A percentile compares a stretch with the other conserved stretches of the same genome.
Evolutionary conservation across 192 early-diverging fungal genomes (phyloP).

Genomic region (Dissophora ornata): DNA sequence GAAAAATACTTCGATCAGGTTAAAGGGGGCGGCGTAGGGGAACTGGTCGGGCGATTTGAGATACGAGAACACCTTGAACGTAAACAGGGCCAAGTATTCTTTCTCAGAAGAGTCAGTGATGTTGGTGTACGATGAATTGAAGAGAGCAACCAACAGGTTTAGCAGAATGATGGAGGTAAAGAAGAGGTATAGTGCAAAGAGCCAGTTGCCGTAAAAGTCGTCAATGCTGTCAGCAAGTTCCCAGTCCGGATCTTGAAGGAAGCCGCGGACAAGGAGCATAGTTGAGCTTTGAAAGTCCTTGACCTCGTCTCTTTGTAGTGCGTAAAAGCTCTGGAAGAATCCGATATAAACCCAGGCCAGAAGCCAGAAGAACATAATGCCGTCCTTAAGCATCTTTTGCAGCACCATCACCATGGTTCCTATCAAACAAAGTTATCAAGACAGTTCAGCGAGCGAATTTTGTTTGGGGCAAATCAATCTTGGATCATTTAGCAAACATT

Average conservation of each 20-base stretch:
- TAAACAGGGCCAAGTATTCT: conserved; percentile 51
- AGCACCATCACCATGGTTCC: conserved; percentile 57
- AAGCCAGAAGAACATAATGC: conserved; percentile 58
- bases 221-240: conserved; percentile 21
- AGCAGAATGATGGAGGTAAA: conserved; percentile 52
- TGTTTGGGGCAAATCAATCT: too few relatives aligned
- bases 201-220: conserved; percentile 22
- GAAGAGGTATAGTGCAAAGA: conserved; percentile 55
- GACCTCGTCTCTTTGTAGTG: conserved; percentile 10
- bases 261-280: conserved; percentile 46
- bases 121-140: conserved; percentile 59
- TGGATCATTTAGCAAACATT: too few relatives aligned
- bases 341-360: conserved; percentile 56
- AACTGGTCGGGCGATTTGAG: conserved; percentile 53
- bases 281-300: conserved; percentile 14
- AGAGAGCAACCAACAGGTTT: conserved; percentile 56
- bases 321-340: conserved; percentile 53
- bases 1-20: conserved; percentile 54
- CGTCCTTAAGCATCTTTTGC: conserved; percentile 57
- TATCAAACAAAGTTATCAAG: neutral
- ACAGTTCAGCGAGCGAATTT: too few relatives aligned
- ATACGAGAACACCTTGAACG: conserved; percentile 57
- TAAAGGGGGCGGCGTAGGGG: conserved; percentile 55
- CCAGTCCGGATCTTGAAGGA: conserved; percentile 54
- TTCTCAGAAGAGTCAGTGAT: conserved; percentile 51